phyloP scores from a whole-genome alignment of 140 eudicot species.

The Oenanthe javanica region DNA sequence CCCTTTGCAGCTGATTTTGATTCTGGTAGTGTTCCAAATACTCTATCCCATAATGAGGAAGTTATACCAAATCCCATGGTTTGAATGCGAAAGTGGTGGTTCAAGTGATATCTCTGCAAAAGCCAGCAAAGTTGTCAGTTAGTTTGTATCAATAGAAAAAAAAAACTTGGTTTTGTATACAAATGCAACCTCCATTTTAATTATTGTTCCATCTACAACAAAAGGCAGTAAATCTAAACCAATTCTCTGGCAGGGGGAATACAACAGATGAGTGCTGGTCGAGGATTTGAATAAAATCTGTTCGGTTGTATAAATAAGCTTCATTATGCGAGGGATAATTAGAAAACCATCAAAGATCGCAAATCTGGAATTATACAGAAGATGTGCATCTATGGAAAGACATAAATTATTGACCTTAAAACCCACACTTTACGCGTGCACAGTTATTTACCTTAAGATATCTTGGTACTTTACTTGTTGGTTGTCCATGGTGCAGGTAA shows the following conservation, averaged over 20 bases:
- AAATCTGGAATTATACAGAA: background rate
- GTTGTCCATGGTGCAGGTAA: constrained; percentile 90
- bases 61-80: constrained; percentile 82
- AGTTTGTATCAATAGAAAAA: background rate
- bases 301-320: background rate
- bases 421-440: background rate
- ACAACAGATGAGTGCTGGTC: background rate
- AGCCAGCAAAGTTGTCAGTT: background rate
- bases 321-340: background rate
- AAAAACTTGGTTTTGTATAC: background rate
- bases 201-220: background rate
- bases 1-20: constrained; percentile 44
- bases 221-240: background rate
- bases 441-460: constrained; percentile 59
- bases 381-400: background rate
- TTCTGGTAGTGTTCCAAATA: constrained; percentile 70
- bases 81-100: constrained; percentile 83
- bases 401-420: background rate
- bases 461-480: constrained; percentile 46
- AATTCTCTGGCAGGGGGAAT: background rate
- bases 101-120: constrained; percentile 77
- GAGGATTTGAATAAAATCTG: background rate
- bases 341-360: background rate
- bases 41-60: constrained; percentile 77
- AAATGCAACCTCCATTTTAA: background rate